phyloP scores from a whole-genome alignment of 352 stramenopile genomes.

The Thraustochytrium sp. region DNA sequence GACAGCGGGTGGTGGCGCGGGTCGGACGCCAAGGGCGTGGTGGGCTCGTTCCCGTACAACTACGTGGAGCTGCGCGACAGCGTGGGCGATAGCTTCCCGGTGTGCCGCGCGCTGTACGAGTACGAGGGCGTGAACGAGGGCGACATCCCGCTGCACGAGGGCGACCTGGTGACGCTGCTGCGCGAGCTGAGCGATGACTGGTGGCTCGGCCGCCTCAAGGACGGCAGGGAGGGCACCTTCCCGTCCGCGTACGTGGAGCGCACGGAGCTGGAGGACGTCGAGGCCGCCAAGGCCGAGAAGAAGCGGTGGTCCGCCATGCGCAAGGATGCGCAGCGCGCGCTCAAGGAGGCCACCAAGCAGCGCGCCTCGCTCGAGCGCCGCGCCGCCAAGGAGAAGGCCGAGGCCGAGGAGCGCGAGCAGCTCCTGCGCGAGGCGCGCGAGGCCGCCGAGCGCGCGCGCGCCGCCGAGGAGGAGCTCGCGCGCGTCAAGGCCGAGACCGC shows the following conservation, averaged over 20 bases:
- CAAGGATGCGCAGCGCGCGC: neutral
- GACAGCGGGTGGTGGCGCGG: slow-evolving; percentile 42
- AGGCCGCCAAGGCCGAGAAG: slow-evolving; percentile 38
- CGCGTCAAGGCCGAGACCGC: slow-evolving; percentile 30
- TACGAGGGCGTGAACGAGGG: neutral
- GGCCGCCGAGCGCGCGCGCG: neutral
- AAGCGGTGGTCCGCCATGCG: slow-evolving; percentile 21
- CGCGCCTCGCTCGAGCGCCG: neutral
- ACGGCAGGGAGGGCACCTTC: slow-evolving; percentile 28
- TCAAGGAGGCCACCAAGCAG: slow-evolving; percentile 19
- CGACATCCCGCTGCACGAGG: slow-evolving; percentile 15
- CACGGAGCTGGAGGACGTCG: slow-evolving; percentile 33
- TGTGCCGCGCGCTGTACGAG: slow-evolving; percentile 4
- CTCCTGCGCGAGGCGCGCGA: neutral
- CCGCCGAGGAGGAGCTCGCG: slow-evolving; percentile 25
- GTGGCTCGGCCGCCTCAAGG: slow-evolving; percentile 12
- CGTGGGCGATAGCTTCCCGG: slow-evolving; percentile 21
- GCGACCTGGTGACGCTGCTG: slow-evolving; percentile 30
- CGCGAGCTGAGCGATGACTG: slow-evolving; percentile 32
- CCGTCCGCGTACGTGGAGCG: neutral
- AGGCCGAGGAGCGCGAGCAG: slow-evolving; percentile 10
- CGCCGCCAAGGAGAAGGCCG: neutral
- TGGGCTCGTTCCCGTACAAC: slow-evolving; percentile 42
- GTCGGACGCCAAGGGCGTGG: neutral
- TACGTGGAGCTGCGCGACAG: slow-evolving; percentile 36